Evolutionary conservation across 2,329 filamentous ascomycete genomes (phyloP), one percentile per base, ranked within the genome.

Genomic region (Cladophialophora carrionii): DNA sequence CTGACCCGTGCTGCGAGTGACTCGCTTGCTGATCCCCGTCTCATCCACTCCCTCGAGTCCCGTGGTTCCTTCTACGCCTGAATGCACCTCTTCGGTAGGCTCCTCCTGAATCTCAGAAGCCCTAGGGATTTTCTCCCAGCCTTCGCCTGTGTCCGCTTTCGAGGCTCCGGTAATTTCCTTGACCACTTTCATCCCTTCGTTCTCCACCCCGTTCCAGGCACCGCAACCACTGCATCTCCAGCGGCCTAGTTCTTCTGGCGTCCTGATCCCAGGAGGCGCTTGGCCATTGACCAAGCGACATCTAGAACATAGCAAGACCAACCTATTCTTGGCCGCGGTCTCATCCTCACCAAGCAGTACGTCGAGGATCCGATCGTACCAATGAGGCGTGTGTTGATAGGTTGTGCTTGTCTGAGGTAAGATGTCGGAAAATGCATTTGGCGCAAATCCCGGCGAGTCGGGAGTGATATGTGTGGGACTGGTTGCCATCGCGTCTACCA

Each of bases 311-410:
- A 99, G 91, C 69, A 99, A 82, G 7, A 88, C 94, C 64, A 96
- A 87, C 20, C 95, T 88, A 77, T 98, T 98, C 80, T 92, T 96
- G 2, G 94, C 87, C 12, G 90, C 88, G 4, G 91, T 96, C 78
- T 99, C 95, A 73, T 99, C 95, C 74, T 99, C 95, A 57, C 95
- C 95, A 0, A 99, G 84, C 29, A 99, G 86, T 0, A 96, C 86
- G 73, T 99, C 95, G 63, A 99, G 82, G 60, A 99, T 88, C 62
- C 94, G 87, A 76, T 99, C 95, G 78, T 98, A 99, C 95, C 95
- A 99, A 74, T 90, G 88, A 17, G 87, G 80, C 70, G 75, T 73
- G 57, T 78, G 75, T 51, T 75, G 72, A 29, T 78, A 77, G 34
- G 60, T 62, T 75, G 65, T 65, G 66, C 71, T 53, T 63, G 69